These are phyloP conservation scores for Marvania coccoides DNA, from an alignment of 139 green algal genomes.

Conservation along the genomic window DNA sequence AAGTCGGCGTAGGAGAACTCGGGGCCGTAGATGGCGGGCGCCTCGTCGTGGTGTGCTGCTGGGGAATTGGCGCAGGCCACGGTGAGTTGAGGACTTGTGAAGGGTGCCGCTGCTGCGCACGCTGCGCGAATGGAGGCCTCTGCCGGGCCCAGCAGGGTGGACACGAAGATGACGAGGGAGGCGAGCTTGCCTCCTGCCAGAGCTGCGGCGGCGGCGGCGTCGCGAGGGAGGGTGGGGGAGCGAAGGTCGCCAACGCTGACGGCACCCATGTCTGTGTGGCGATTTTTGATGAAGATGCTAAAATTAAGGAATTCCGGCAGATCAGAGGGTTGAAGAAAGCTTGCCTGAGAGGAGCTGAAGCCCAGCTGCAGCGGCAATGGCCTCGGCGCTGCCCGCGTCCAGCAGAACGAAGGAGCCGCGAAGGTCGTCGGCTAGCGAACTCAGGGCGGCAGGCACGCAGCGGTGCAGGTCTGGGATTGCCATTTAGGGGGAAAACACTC, in stretches of 20 bases:
- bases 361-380: not conserved
- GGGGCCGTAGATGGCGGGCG: not conserved
- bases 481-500: not conserved
- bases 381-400: not conserved
- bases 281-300: not conserved
- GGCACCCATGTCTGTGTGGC: slow-evolving; percentile 1
- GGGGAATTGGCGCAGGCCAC: not conserved
- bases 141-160: slow-evolving; percentile 4
- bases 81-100: not conserved
- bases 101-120: not conserved
- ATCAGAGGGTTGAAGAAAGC: not conserved
- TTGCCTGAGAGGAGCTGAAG: not conserved
- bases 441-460: not conserved
- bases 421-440: not conserved
- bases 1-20: not conserved
- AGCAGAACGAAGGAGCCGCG: not conserved
- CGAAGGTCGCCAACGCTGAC: not conserved
- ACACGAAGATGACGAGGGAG: not conserved
- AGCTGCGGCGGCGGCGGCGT: not conserved
- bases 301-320: not conserved
- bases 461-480: not conserved
- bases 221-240: not conserved
- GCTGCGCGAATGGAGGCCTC: slow-evolving; percentile 4
- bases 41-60: slow-evolving; percentile 10
- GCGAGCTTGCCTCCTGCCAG: not conserved